Evolutionary conservation across 2,329 filamentous ascomycete species (phyloP), one percentile per base, ranked within the genome.

Genomic region (Phyllosticta ampelicida): DNA sequence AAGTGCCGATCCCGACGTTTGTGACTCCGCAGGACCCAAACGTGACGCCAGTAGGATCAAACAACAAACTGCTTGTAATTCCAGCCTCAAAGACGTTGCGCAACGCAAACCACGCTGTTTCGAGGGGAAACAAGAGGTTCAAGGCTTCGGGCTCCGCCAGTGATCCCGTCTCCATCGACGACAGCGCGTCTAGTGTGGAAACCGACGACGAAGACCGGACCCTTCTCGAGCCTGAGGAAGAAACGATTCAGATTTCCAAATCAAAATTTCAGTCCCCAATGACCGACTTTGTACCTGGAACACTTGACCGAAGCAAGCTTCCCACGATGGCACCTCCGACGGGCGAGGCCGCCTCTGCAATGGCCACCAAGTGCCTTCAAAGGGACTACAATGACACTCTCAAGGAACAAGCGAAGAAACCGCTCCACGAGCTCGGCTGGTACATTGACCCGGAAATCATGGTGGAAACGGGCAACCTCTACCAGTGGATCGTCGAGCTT

Each of bases 401-500:
- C 30, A 80, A 81, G 60, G 71, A 84, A 1, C 90, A 96, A 67
- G 70, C 80, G 0, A 74, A 69, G 10, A 82, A 79, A 0, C 79
- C 83, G 0, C 68, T 82, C 1, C 79, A 85, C 60, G 81, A 86
- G 60, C 78, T 95, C 0, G 91, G 91, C 16, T 96, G 90, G 90
- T 90, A 89, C 66, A 84, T 95, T 58, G 81, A 95, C 65, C 73
- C 79, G 13, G 75, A 77, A 11, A 80, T 82, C 54, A 75, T 91
- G 44, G 80, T 77, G 5, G 78, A 80, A 49, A 75, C 89, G 51
- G 78, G 75, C 20, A 95, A 91, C 65, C 78, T 90, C 61, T 96
- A 94, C 66, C 90, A 95, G 66, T 95, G 90, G 90, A 90, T 95
- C 60, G 84, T 95, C 5, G 88, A 96, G 69, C 75, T 96, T 1